Evolutionary conservation across 345 rosid genomes (phyloP).

Genomic region (Syzygium aqueum): DNA sequence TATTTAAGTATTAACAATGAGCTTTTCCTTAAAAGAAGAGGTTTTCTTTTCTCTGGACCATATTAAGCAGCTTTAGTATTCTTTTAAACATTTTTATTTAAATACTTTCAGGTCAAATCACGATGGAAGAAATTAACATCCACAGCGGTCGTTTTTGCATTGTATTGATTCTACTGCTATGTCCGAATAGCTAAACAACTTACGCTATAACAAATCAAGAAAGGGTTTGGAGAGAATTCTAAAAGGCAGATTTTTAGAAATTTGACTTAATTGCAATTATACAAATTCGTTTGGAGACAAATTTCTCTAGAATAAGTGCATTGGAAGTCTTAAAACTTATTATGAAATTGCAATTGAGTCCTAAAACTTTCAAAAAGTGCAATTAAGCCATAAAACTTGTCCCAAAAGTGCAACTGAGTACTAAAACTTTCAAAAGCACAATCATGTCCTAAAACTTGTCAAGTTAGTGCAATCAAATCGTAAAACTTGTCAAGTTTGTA

Average conservation of each 20-base stretch:
- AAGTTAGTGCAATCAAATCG: too few relatives aligned
- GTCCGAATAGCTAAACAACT: neutral
- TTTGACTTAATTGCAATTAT: neutral
- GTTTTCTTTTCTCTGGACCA: rapidly evolving
- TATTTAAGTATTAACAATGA: neutral
- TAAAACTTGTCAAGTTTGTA: too few relatives aligned
- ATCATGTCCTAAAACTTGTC: too few relatives aligned
- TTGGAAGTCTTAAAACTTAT: too few relatives aligned
- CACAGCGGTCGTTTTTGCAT: neutral
- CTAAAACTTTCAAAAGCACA: too few relatives aligned
- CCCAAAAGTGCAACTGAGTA: too few relatives aligned
- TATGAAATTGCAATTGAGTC: too few relatives aligned
- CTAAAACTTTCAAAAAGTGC: too few relatives aligned
- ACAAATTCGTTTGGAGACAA: neutral
- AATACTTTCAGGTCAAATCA: neutral
- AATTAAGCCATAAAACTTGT: too few relatives aligned
- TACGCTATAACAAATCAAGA: neutral
- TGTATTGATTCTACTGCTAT: neutral
- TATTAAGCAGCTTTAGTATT: too few relatives aligned
- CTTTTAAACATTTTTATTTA: neutral
- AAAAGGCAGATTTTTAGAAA: neutral
- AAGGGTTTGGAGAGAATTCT: neutral
- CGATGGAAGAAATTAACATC: neutral
- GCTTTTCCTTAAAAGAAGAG: neutral
- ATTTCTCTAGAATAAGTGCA: too few relatives aligned